A percentile compares a stretch with the other conserved stretches of the same genome.
phyloP scores from a whole-genome alignment of 768 basidiomycete species.

The Podaxis sp. region DNA sequence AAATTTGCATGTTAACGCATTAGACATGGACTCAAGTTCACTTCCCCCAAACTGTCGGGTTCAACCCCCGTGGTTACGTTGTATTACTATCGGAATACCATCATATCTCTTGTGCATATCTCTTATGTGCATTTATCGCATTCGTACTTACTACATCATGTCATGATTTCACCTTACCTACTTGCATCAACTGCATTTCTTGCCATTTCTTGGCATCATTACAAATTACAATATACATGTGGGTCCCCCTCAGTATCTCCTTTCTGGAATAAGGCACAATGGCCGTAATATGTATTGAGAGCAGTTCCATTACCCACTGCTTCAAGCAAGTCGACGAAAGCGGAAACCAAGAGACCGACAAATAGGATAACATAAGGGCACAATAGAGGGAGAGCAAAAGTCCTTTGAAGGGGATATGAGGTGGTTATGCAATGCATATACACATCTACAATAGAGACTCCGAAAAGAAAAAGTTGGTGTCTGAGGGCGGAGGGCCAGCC shows the following conservation, averaged over 20 bases:
- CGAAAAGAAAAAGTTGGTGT: constrained; percentile 85
- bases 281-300: not conserved
- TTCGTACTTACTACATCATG: constrained; percentile 16
- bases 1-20: constrained; percentile 18
- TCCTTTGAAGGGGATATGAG: not conserved
- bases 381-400: not conserved
- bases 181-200: constrained; percentile 64
- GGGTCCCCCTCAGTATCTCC: not conserved
- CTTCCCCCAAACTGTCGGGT: constrained; percentile 52
- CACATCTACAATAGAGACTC: constrained; percentile 32
- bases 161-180: constrained; percentile 22
- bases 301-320: not conserved
- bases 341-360: not conserved
- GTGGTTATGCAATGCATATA: not conserved
- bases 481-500: constrained; percentile 76
- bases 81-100: constrained; percentile 22
- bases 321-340: not conserved
- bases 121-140: constrained; percentile 20
- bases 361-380: not conserved
- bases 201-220: too few species aligned
- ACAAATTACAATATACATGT: constrained; percentile 23
- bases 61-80: constrained; percentile 78
- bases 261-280: not conserved
- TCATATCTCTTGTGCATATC: constrained; percentile 24
- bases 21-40: constrained; percentile 1